Evolutionary conservation across 306 rosid genomes (phyloP), one percentile per base, ranked within the genome.

Genomic region (Castanea mollissima): DNA sequence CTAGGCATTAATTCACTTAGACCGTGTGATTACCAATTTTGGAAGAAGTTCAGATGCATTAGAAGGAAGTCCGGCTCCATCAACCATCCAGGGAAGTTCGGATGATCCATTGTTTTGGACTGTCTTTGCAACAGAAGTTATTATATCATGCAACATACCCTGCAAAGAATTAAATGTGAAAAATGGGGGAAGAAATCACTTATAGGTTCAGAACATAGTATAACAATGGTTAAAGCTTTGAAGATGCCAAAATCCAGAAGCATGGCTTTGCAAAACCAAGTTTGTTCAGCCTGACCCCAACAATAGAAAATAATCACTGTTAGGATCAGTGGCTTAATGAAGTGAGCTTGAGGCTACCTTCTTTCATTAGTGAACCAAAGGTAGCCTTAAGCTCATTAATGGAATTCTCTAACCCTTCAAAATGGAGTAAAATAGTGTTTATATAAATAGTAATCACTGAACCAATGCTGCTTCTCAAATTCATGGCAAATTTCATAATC

Each of bases 41-140:
- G 90, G 86, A 67, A 95, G 96, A 88, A 95, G 94, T 71, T 90
- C 89, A 5, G 88, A 88, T 71, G 96, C 93, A 93, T 95, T 82
- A 69, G 90, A 78, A 41, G 98, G 96, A 74, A 91, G 85, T 69
- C 99, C 99, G 35, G 85, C 92, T 86, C 99, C 99, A 80, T 95
- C 99, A 77, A 80, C 81, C 88, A 74, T 90, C 99, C 99, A 93
- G 51, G 94, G 92, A 78, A 83, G 84, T 85, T 91, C 86, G 35
- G 75, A 31, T 58, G 91, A 81, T 78, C 73, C 92, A 74, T 86
- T 85, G 73, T 74, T 76, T 70, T 84, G 87, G 67, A 31, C 72
- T 14, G 76, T 78, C 85, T 83, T 89, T 29, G 77, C 78, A 81
- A 82, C 79, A 13, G 84, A 88, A 78, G 91, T 91, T 51, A 95